These are phyloP conservation scores for Syzygium jambos DNA, from an alignment of 345 rosid genomes.

Conservation along the genomic window DNA sequence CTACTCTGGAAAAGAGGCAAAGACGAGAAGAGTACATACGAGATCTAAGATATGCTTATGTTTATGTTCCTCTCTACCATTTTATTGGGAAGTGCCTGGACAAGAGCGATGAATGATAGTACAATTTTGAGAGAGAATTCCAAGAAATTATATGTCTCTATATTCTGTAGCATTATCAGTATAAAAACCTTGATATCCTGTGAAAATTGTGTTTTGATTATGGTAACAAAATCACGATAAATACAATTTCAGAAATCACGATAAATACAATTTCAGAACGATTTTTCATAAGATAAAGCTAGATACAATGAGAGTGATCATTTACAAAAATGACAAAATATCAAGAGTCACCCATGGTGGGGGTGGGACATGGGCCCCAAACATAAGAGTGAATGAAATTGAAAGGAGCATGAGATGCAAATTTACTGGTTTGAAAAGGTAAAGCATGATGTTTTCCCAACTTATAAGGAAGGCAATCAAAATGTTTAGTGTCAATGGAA, in stretches of 20 bases:
- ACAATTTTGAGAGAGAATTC: neutral
- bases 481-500: neutral
- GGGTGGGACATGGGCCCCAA: neutral
- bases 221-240: neutral
- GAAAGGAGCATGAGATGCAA: neutral
- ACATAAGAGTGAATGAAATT: too few relatives aligned
- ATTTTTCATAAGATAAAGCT: too few relatives aligned
- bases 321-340: neutral
- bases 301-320: neutral
- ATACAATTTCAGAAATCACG: neutral
- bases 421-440: neutral
- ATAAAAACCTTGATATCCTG: neutral
- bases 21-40: neutral
- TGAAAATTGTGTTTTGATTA: neutral
- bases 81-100: neutral
- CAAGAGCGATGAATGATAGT: neutral
- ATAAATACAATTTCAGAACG: too few relatives aligned
- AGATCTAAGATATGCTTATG: neutral
- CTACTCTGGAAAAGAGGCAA: fast-evolving
- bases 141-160: neutral
- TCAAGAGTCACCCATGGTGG: neutral
- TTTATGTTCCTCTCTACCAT: neutral
- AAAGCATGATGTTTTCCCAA: neutral
- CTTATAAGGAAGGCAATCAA: neutral
- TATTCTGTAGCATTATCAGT: neutral